A percentile compares a stretch with the other conserved stretches of the same genome.
Evolutionary conservation across 805 yeast genomes (phyloP).

Genomic region (Isabelozyma pseudorhagii): DNA sequence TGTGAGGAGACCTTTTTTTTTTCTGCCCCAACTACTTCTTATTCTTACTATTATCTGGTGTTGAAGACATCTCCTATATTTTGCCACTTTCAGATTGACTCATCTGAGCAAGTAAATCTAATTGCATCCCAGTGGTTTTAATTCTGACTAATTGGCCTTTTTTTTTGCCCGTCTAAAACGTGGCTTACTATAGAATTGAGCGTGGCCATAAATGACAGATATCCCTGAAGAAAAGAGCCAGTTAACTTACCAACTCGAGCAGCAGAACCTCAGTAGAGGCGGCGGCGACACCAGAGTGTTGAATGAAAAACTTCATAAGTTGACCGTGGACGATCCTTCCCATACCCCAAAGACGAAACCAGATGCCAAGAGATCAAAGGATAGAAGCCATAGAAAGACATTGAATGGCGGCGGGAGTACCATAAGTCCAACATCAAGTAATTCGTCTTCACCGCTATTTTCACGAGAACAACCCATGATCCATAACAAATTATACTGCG

Average conservation of each 20-base stretch:
- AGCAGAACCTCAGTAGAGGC: background rate
- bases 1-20: no score
- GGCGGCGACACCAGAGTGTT: background rate
- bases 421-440: background rate
- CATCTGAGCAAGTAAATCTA: no score
- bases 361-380: background rate
- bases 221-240: background rate
- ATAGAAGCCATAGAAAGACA: background rate
- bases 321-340: background rate
- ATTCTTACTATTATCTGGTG: no score
- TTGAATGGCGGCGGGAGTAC: background rate
- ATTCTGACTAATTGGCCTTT: no score
- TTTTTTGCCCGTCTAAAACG: no score
- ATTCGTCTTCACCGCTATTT: background rate
- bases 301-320: background rate
- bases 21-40: no score
- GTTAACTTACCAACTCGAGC: background rate
- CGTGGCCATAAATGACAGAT: no score
- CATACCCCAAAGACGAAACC: background rate
- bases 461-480: slow-evolving; percentile 18
- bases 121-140: no score
- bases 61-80: no score
- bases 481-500: slow-evolving; percentile 28
- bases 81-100: no score
- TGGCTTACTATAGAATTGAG: no score